Base-by-base conservation (phyloP, 75 land plant species). In the Cryptomeria japonica region DNA sequence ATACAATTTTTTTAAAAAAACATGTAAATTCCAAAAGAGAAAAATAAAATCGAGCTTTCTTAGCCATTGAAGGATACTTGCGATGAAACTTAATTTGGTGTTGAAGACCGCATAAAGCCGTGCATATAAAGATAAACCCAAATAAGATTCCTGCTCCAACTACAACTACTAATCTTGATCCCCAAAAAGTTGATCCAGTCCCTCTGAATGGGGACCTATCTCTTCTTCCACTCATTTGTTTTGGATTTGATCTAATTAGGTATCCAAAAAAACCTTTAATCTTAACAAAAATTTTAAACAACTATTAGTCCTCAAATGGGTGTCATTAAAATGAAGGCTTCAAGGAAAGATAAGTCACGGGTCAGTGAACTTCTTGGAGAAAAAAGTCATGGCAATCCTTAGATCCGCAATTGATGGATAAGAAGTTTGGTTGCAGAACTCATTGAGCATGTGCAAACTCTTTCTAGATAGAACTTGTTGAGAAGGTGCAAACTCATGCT, bases 41-140 rank as follows among this genome's bases (percentile, higher is more conserved):
- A 55, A 55, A 55, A 55, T 1, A 55, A 13, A 15, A 9, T 0
- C 3, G 15, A 16, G 56, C 56, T 0, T 55, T 14, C 15, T 55
- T 55, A 2, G 72, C 25, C 31, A 68, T 44, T 39, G 55, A 78
- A 28, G 25, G 22, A 84, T 87, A 41, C 56, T 37, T 80, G 44
- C 16, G 39, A 84, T n/a, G 75, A 70, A 83, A 46, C 88, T 25
- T 39, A 55, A 80, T 37, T 53, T n/a, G 53, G 73, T 44, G 75
- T 18, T 72, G 88, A 46, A 42, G 92, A 75, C 11, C 1, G 56
- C 19, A 96, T 86, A 84, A 96, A 84, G 14, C 96, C 99, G 42
- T 95, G 91, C 32, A 97, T 97, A 41, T 84, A 92, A 1, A 95
- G 83, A 96, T 83, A 87, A 89, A 88, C 14, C 96, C 99, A 25